Evolutionary conservation across 2,329 filamentous ascomycete genomes (phyloP).

Genomic region (Zymoseptoria passerinii): DNA sequence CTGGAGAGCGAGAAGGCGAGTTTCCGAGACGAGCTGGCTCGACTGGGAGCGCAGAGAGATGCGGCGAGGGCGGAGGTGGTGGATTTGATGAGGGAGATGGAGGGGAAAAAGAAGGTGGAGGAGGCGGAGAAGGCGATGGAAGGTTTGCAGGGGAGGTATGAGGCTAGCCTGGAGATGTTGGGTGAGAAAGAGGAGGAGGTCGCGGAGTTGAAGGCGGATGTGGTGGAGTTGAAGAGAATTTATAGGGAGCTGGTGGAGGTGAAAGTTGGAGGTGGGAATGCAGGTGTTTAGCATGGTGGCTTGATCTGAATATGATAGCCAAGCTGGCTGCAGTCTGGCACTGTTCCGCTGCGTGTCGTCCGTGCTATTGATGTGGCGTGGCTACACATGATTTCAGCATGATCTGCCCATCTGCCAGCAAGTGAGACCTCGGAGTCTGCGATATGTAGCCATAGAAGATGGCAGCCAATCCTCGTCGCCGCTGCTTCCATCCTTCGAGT

Average conservation of each 20-base stretch:
- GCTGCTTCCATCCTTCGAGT: too few species aligned
- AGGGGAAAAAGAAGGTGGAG: constrained; percentile 58
- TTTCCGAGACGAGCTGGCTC: constrained; percentile 73
- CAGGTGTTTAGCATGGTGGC: neutral
- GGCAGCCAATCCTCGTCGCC: too few species aligned
- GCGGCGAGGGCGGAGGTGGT: constrained; percentile 91
- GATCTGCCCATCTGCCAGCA: too few species aligned
- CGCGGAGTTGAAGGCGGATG: constrained; percentile 81
- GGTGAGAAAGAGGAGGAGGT: constrained; percentile 96
- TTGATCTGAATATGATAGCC: neutral
- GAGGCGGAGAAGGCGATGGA: constrained; percentile 60
- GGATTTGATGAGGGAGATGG: constrained; percentile 75
- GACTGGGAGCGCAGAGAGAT: constrained; percentile 78
- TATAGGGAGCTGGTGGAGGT: constrained; percentile 81
- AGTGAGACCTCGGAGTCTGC: too few species aligned
- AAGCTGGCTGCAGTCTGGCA: neutral
- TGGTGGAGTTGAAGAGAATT: constrained; percentile 89
- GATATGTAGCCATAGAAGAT: too few species aligned
- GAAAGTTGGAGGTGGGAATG: constrained; percentile 19
- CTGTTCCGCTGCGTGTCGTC: neutral
- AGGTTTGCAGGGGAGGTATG: constrained; percentile 67
- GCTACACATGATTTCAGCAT: too few species aligned
- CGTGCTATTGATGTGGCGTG: neutral
- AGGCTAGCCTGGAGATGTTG: constrained; percentile 86
- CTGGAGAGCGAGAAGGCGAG: constrained; percentile 88